Conservation (phyloP, 2,329 filamentous ascomycete species). For the Leptographium lundbergii region DNA sequence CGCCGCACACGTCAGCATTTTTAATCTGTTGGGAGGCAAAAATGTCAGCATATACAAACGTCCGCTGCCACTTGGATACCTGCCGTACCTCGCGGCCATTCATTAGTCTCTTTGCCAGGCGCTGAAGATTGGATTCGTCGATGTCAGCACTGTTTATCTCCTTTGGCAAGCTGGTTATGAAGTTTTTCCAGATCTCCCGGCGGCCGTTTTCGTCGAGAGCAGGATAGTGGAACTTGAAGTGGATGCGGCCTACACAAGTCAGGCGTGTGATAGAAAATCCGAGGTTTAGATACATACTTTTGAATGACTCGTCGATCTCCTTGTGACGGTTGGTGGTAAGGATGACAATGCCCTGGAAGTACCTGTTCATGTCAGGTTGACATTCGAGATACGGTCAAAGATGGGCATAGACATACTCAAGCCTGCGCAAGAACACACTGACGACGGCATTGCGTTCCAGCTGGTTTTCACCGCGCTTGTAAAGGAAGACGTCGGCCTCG, state of each 20-base stretch:
- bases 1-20: background rate
- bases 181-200: constrained; percentile 1
- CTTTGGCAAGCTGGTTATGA: constrained; percentile 2
- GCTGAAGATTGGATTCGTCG: background rate
- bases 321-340: constrained; percentile 5
- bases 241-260: background rate
- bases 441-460: constrained; percentile 10
- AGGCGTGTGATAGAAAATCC: background rate
- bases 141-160: background rate
- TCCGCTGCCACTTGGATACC: background rate
- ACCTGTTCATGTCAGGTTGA: background rate
- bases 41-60: background rate
- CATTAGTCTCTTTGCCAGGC: background rate
- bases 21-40: background rate
- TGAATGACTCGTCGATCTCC: constrained; percentile 1
- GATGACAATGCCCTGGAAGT: constrained; percentile 5
- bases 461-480: constrained; percentile 1
- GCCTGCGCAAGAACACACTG: constrained; percentile 18
- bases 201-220: background rate
- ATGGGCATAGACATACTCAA: constrained; percentile 17
- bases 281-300: background rate
- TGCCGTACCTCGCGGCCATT: constrained; percentile 1
- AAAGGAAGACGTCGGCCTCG: constrained; percentile 14
- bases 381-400: background rate
- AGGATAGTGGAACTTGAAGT: constrained; percentile 4